Conservation (phyloP, 1,284 basidiomycete species). For the Mycena citricolor region DNA sequence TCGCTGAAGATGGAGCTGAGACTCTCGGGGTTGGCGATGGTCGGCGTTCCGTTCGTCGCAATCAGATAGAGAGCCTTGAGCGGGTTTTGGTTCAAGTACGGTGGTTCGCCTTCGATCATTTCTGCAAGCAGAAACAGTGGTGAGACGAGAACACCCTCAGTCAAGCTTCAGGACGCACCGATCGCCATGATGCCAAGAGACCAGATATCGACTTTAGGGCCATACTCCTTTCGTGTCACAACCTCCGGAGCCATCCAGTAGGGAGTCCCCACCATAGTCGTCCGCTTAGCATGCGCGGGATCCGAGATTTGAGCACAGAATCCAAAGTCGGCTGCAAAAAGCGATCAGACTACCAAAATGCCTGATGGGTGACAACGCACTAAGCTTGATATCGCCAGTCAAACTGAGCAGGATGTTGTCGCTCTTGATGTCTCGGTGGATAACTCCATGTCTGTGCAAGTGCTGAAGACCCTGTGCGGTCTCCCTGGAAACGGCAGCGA, state of each 20-base stretch:
- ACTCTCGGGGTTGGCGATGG: slow-evolving; percentile 93
- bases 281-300: slow-evolving; percentile 86
- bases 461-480: slow-evolving; percentile 90
- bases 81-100: slow-evolving; percentile 96
- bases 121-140: slow-evolving; percentile 49
- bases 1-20: slow-evolving; percentile 86
- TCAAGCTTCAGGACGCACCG: slow-evolving; percentile 53
- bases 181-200: slow-evolving; percentile 99
- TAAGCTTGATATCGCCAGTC: slow-evolving; percentile 95
- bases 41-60: slow-evolving; percentile 97
- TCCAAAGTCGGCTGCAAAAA: slow-evolving; percentile 86
- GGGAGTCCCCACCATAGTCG: slow-evolving; percentile 99
- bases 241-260: slow-evolving; percentile 99
- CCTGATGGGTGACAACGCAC: slow-evolving; percentile 50
- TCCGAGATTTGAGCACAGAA: slow-evolving; percentile 98
- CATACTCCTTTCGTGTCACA: slow-evolving; percentile 97
- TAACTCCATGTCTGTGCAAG: slow-evolving; percentile 91
- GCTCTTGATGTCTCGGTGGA: slow-evolving; percentile 98
- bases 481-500: slow-evolving; percentile 90
- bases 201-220: slow-evolving; percentile 99
- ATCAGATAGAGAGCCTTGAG: slow-evolving; percentile 95
- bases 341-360: slow-evolving; percentile 4
- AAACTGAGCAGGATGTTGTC: slow-evolving; percentile 94
- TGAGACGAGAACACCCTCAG: slow-evolving; percentile 2
- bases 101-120: slow-evolving; percentile 99